Evolutionary conservation across 352 stramenopile species (phyloP).

Genomic region (Pythium scleroteichum): DNA sequence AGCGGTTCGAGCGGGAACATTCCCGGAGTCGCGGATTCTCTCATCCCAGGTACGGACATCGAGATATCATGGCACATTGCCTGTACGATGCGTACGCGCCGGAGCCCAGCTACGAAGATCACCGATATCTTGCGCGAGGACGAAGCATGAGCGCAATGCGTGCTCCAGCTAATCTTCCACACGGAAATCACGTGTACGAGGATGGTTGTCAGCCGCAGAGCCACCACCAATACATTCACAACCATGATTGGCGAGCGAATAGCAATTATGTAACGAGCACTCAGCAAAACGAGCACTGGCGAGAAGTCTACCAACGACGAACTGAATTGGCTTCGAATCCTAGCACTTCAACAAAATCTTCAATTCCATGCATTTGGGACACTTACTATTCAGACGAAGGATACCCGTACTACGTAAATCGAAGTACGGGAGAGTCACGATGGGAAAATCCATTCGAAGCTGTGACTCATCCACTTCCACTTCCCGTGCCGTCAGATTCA

Average conservation of each 20-base stretch:
- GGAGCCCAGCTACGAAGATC: conserved; percentile 2
- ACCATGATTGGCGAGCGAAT: neutral
- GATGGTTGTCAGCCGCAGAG: too few species aligned
- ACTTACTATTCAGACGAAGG: conserved; percentile 72
- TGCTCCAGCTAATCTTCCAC: neutral
- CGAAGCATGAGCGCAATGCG: conserved; percentile 15
- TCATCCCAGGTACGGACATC: conserved; percentile 2
- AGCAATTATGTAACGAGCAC: conserved; percentile 1
- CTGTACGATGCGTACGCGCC: conserved; percentile 1
- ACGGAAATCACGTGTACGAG: too few species aligned
- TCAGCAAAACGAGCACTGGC: conserved; percentile 14
- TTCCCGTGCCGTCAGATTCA: conserved; percentile 1
- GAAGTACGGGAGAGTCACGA: conserved; percentile 62
- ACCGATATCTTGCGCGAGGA: conserved; percentile 9
- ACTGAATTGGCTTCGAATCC: too few species aligned
- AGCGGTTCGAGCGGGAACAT: conserved; percentile 38
- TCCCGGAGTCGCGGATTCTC: conserved; percentile 16
- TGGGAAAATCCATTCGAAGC: conserved; percentile 60
- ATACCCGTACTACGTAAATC: conserved; percentile 82
- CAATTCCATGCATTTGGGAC: conserved; percentile 49
- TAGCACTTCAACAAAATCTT: too few species aligned
- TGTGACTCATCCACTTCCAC: neutral
- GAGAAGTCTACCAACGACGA: conserved; percentile 5
- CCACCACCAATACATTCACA: too few species aligned
- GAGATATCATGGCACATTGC: conserved; percentile 5